A percentile compares a stretch with the other conserved stretches of the same genome.
These are phyloP conservation scores for Rhexocercosporidium sp. DNA, from an alignment of 2,329 filamentous ascomycete species.

Conservation along the genomic window DNA sequence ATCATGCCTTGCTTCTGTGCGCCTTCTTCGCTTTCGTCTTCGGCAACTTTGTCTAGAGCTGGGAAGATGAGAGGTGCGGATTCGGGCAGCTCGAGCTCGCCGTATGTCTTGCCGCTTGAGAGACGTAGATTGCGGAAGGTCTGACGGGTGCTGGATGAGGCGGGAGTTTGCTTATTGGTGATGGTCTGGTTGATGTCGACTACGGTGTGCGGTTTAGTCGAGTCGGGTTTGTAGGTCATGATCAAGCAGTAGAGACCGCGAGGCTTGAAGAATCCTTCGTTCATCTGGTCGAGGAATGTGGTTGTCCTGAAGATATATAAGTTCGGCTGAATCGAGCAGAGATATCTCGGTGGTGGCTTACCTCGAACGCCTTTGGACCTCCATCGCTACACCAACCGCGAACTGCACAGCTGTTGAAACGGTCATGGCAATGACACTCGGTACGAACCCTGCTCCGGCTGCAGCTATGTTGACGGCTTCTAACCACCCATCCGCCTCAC, in stretches of 20 bases:
- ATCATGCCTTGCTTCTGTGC: constrained; percentile 40
- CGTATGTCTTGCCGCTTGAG: constrained; percentile 45
- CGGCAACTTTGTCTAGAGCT: constrained; percentile 41
- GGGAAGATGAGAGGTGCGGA: constrained; percentile 48
- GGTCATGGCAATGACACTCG: constrained; percentile 48
- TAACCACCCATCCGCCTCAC: constrained; percentile 47
- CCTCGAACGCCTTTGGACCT: constrained; percentile 38
- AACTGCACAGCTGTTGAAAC: constrained; percentile 51
- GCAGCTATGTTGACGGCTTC: constrained; percentile 49
- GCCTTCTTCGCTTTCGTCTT: constrained; percentile 34
- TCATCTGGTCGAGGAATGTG: constrained; percentile 59
- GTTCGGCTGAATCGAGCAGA: constrained; percentile 14
- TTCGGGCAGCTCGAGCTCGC: constrained; percentile 46
- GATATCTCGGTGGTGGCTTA: background rate
- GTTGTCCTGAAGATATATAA: constrained; percentile 44
- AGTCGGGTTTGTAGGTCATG: constrained; percentile 57
- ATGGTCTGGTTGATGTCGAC: constrained; percentile 46
- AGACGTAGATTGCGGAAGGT: constrained; percentile 43
- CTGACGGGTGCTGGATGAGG: constrained; percentile 33
- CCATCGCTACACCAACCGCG: constrained; percentile 48
- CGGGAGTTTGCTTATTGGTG: constrained; percentile 42
- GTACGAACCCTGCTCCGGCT: constrained; percentile 46
- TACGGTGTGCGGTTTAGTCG: constrained; percentile 25
- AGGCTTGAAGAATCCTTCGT: constrained; percentile 61
- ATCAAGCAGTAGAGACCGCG: constrained; percentile 60